phyloP scores from a whole-genome alignment of 805 yeast species.

The Lipomyces sp. region DNA sequence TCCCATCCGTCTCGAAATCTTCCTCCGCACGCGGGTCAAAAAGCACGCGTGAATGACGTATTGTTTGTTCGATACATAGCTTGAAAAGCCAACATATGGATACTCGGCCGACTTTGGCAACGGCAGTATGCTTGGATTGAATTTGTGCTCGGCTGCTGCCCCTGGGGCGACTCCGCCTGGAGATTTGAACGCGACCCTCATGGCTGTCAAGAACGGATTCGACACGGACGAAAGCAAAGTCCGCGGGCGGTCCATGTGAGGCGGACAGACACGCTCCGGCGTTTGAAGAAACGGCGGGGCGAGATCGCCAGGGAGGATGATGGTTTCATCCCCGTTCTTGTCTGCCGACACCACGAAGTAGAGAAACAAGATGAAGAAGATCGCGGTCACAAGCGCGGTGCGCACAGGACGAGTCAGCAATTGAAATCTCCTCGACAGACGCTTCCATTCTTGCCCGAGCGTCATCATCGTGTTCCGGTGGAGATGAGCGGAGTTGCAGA shows the following conservation, averaged over 20 bases:
- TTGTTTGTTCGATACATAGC: conserved; percentile 13
- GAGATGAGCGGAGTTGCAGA: too few relatives aligned
- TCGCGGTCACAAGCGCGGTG: too few relatives aligned
- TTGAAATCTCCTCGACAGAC: too few relatives aligned
- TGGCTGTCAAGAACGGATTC: conserved; percentile 26
- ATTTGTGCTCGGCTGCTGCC: conserved; percentile 6
- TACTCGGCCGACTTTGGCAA: conserved; percentile 14
- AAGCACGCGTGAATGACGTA: conserved; percentile 22
- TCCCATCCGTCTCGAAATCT: conserved; percentile 23
- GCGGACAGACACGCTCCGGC: conserved; percentile 19
- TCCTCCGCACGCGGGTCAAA: conserved; percentile 16
- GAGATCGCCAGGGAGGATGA: conserved; percentile 23
- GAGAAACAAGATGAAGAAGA: too few relatives aligned
- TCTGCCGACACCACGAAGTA: too few relatives aligned
- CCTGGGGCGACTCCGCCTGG: conserved; percentile 5
- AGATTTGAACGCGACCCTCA: conserved; percentile 22
- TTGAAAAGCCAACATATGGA: conserved; percentile 26
- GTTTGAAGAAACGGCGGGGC: conserved; percentile 25
- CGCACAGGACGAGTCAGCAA: too few relatives aligned
- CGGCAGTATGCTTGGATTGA: conserved; percentile 23
- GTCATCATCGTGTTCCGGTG: too few relatives aligned
- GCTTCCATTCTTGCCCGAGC: too few relatives aligned
- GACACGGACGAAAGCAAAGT: conserved; percentile 18
- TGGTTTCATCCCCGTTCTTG: too few relatives aligned
- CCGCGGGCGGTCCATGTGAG: conserved; percentile 11